Percentiles rank a stretch among this genome's conserved stretches.
phyloP scores from a whole-genome alignment of 192 early-diverging fungal genomes.

The Helicostylum pulchrum region DNA sequence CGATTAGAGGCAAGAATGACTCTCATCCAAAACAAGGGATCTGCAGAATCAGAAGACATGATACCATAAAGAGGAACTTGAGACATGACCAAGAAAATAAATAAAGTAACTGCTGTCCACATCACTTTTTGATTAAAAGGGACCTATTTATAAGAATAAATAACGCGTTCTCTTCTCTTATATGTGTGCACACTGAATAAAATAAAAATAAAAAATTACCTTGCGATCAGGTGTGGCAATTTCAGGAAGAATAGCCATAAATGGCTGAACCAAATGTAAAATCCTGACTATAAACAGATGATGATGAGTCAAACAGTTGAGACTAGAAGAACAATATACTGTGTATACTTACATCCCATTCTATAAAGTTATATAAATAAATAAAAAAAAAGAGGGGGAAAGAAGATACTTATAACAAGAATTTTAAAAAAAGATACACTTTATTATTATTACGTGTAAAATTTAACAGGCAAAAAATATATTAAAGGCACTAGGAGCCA shows the following conservation, averaged over 20 bases:
- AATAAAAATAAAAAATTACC: conserved; percentile 58
- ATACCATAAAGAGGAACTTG: conserved; percentile 99
- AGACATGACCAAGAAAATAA: conserved; percentile 99
- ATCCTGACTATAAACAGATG: conserved; percentile 70
- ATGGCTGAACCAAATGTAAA: conserved; percentile 94
- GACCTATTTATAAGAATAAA: conserved; percentile 56
- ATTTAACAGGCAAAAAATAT: no score
- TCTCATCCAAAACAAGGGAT: conserved; percentile 99
- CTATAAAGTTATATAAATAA: no score
- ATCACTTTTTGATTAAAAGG: conserved; percentile 98
- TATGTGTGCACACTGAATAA: no score
- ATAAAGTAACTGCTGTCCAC: conserved; percentile 99
- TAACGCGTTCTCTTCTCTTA: neutral
- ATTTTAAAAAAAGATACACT: no score
- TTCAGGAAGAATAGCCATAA: conserved; percentile 98
- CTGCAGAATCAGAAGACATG: conserved; percentile 99
- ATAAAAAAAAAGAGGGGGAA: no score
- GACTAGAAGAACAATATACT: no score
- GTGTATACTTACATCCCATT: no score
- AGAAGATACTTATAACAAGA: no score
- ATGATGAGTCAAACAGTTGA: no score
- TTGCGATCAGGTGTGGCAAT: conserved; percentile 96
- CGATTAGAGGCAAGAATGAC: conserved; percentile 99
- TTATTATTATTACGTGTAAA: no score
- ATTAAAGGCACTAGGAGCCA: no score